Base-by-base conservation (phyloP, 2,329 filamentous ascomycete species). In the Ophiostoma ulmi region DNA sequence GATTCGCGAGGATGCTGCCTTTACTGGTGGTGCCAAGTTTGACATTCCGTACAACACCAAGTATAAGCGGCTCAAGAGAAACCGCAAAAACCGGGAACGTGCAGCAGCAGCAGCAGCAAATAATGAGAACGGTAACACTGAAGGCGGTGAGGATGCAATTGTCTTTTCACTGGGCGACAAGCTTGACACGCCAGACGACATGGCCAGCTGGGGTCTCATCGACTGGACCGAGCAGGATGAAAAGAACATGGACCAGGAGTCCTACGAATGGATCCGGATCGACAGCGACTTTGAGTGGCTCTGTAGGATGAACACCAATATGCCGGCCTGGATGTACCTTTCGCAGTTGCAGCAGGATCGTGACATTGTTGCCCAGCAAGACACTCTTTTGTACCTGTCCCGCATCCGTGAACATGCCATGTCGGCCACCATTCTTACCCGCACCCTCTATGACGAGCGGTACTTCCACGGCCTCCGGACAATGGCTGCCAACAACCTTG, bases 261-360 rank as follows among this genome's bases (percentile, higher is more conserved):
- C 93, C 0, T 99, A 97, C 77, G 95, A 99, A 78, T 99, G 96
- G 95, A 97, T 99, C 75, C 90, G 95, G 26, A 91, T 98, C 81
- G 95, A 99, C 79, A 94, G 94, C 20, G 96, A 99, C 80, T 98
- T 98, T 75, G 95, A 99, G 79, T 99, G 95, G 95, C 90, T 97
- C 71, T 95, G 91, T 80, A 90, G 90, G 75, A 91, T 97, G 79
- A 89, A 90, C 72, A 84, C 86, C 13, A 90, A 90, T 73, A 93
- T 97, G 85, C 93, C 93, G 65, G 88, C 92, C 5, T 98, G 98
- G 83, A 99, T 99, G 96, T 97, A 95, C 78, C 88, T 97, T 72
- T 97, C 95, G 31, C 95, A 99, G 79, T 84, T 99, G 73, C 95
- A 99, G 78, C 95, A 99, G 79, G 95, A 99, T 80, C 87, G 94